Evolutionary conservation across 2,329 filamentous ascomycete genomes (phyloP), one percentile per base, ranked within the genome.

Genomic region (Paraphoma chrysanthemicola): DNA sequence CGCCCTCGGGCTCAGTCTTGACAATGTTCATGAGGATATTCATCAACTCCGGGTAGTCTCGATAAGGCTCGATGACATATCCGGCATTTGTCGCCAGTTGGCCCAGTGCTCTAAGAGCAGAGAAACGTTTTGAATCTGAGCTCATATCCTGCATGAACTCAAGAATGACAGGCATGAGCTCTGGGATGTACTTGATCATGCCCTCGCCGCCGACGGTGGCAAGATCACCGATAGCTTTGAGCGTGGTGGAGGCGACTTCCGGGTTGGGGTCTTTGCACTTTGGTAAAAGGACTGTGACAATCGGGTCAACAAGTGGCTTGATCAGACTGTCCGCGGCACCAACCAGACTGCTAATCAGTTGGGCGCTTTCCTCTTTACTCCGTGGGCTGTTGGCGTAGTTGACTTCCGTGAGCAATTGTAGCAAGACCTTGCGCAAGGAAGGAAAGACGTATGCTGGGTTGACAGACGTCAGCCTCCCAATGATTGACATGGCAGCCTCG

Each of bases 391-490:
- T 96, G 6, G 95, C 96, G 70, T 97, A 98, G 68, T 97, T 93
- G 18, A 99, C 89, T 70, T 97, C 94, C 0, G 95, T 99, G 59
- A 99, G 85, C 76, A 99, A 89, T 77, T 99, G 96, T 56, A 99
- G 93, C 28, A 99, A 86, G 6, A 96, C 90, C 78, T 99, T 99
- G 60, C 95, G 90, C 39, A 99, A 79, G 0, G 95, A 96, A 1
- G 96, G 95, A 69, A 99, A 96, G 64, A 99, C 93, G 77, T 99
- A 99, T 55, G 96, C 96, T 1, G 95, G 96, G 64, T 99, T 99
- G 63, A 93, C 89, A 50, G 87, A 86, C 0, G 95, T 96, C 54
- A 99, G 82, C 11, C 96, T 92, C 31, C 95, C 96, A 68, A 99
- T 97, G 63, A 99, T 97, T 16, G 92, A 90, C 70, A 99, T 97